Conservation (phyloP, 345 rosid species). For the Gynandropsis gynandra region DNA sequence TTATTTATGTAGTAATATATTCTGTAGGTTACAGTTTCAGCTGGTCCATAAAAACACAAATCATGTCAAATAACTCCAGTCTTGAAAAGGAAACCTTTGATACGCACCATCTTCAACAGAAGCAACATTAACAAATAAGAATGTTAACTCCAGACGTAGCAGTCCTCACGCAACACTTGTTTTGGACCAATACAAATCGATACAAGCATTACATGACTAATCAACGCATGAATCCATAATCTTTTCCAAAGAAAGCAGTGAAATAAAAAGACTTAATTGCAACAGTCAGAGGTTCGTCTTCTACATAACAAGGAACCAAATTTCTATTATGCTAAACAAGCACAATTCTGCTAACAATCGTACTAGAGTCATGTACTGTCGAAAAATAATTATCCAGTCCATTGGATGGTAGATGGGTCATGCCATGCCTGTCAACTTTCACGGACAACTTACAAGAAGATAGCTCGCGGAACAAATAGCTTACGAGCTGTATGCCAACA, state of each 20-base stretch:
- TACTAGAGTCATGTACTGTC: constrained; percentile 1
- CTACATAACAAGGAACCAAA: neutral
- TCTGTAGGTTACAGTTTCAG: constrained; percentile 97
- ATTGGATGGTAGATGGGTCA: neutral
- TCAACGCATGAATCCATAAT: neutral
- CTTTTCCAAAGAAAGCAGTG: neutral
- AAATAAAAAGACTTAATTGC: neutral
- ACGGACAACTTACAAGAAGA: constrained; percentile 7
- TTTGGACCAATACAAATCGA: too few relatives aligned
- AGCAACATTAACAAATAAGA: neutral
- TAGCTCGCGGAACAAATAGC: constrained; percentile 4
- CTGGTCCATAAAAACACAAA: constrained; percentile 38
- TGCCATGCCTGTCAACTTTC: neutral
- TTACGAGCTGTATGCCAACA: neutral
- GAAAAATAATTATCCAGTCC: neutral
- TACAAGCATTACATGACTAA: neutral
- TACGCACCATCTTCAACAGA: constrained; percentile 2
- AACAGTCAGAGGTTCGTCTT: neutral
- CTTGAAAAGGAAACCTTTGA: neutral
- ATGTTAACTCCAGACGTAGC: neutral
- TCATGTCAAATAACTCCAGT: constrained; percentile 12
- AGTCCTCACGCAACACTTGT: neutral
- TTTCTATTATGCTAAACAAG: neutral
- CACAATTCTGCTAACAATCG: constrained; percentile 1
- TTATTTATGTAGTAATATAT: constrained; percentile 89